Evolutionary conservation across 345 rosid species (phyloP).

Genomic region (Moringa oleifera): DNA sequence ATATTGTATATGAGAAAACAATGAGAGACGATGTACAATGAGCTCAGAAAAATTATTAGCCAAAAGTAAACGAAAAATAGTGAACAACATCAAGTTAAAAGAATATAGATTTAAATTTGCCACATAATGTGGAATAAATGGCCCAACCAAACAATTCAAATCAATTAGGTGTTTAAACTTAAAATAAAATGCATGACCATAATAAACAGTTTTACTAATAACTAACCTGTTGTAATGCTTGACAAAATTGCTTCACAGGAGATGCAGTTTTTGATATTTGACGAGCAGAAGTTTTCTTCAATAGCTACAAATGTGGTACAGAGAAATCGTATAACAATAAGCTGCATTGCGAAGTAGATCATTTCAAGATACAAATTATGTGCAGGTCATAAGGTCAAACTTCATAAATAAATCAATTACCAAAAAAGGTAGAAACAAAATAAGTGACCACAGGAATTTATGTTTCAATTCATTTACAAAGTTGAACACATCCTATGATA

Average conservation of each 20-base stretch:
- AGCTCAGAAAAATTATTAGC: neutral
- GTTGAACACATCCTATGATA: too few species aligned
- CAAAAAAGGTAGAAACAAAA: neutral
- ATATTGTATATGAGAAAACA: too few species aligned
- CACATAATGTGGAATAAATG: too few species aligned
- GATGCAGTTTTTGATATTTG: conserved; percentile 68
- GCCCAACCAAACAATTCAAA: neutral
- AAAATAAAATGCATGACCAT: neutral
- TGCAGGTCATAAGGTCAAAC: conserved; percentile 1
- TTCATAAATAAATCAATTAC: neutral
- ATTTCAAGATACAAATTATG: conserved; percentile 19
- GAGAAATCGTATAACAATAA: conserved; percentile 25
- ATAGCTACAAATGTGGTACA: conserved; percentile 50
- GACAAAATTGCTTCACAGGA: conserved; percentile 59
- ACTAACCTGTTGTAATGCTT: conserved; percentile 65
- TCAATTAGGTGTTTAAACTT: neutral
- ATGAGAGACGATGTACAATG: too few species aligned
- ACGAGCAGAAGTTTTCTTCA: conserved; percentile 68
- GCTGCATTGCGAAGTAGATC: conserved; percentile 19
- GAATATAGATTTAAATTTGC: neutral
- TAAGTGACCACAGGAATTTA: too few species aligned
- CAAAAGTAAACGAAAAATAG: neutral
- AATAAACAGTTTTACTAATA: conserved; percentile 11
- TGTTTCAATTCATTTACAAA: too few species aligned
- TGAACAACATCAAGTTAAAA: neutral